Conservation (phyloP, 495 filamentous ascomycete genomes). For the Podospora tetraspora region DNA sequence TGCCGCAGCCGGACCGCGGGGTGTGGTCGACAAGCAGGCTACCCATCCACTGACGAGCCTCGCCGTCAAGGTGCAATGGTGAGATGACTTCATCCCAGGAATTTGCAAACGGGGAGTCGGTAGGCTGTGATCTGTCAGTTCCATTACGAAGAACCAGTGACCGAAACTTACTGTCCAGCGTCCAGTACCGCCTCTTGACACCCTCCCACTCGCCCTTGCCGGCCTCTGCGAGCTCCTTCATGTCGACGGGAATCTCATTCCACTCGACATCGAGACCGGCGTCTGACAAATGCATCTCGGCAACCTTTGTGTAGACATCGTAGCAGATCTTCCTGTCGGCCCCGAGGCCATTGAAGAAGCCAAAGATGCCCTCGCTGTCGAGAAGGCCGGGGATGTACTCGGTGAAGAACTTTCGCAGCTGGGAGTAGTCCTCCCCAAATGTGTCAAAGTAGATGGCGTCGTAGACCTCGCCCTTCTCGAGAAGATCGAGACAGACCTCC, state of each 20-base stretch:
- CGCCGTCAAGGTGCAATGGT: not conserved
- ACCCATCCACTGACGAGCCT: not conserved
- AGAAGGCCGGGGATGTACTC: constrained; percentile 79
- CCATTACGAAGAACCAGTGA: constrained; percentile 2
- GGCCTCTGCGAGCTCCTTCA: constrained; percentile 43
- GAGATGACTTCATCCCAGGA: constrained; percentile 45
- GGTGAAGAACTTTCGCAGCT: constrained; percentile 79
- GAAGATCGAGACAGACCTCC: constrained; percentile 65
- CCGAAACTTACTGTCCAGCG: constrained; percentile 54
- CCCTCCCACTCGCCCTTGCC: constrained; percentile 72
- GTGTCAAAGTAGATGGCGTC: constrained; percentile 98
- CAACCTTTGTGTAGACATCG: constrained; percentile 90
- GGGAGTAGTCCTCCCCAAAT: constrained; percentile 86
- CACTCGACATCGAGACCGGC: constrained; percentile 87
- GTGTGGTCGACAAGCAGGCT: not conserved
- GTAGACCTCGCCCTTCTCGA: constrained; percentile 65
- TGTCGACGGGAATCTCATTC: constrained; percentile 70
- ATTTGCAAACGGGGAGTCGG: constrained; percentile 50
- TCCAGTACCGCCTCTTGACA: constrained; percentile 83
- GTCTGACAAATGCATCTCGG: constrained; percentile 87
- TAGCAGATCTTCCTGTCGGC: constrained; percentile 90
- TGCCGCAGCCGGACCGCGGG: not conserved
- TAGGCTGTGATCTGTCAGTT: constrained; percentile 36
- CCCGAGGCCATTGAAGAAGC: constrained; percentile 94
- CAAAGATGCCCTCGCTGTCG: constrained; percentile 67